These are phyloP conservation scores for Cystofilobasidium bisporidii DNA, from an alignment of 768 basidiomycete genomes.

Conservation along the genomic window DNA sequence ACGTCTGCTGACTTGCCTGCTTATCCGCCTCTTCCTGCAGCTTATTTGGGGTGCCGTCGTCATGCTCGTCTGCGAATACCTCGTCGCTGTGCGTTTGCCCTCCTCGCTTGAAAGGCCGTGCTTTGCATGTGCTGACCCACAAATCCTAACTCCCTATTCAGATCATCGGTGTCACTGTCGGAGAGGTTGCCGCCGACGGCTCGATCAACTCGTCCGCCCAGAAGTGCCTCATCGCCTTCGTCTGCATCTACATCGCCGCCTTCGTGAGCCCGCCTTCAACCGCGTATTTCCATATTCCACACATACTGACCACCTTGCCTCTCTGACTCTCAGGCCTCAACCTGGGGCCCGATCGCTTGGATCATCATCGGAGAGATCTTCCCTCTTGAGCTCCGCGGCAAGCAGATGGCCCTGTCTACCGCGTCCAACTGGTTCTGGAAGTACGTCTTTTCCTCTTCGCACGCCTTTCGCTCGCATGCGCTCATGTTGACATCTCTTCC, in stretches of 20 bases:
- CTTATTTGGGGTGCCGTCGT: conserved; percentile 67
- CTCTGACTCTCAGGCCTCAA: neutral
- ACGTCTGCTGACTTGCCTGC: too few species aligned
- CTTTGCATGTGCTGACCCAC: too few species aligned
- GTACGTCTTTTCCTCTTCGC: conserved; percentile 55
- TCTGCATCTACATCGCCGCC: conserved; percentile 27
- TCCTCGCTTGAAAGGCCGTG: too few species aligned
- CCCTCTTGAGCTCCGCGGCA: conserved; percentile 69
- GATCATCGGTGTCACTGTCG: conserved; percentile 12
- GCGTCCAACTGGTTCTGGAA: conserved; percentile 44
- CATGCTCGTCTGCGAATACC: conserved; percentile 77
- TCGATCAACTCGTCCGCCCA: conserved; percentile 49
- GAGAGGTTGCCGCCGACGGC: conserved; percentile 32
- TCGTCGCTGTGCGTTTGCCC: conserved; percentile 48
- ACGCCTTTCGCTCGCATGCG: too few species aligned
- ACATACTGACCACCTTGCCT: too few species aligned
- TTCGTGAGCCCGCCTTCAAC: neutral
- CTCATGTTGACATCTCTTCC: too few species aligned
- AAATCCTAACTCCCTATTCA: too few species aligned
- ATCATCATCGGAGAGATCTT: conserved; percentile 56
- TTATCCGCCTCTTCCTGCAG: too few species aligned
- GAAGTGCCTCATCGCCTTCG: conserved; percentile 52
- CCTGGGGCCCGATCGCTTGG: conserved; percentile 41
- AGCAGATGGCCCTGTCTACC: conserved; percentile 66
- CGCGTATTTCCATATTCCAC: too few species aligned